These are phyloP conservation scores for Fusarium sp. DNA, from an alignment of 2,329 filamentous ascomycete species.

Conservation along the genomic window DNA sequence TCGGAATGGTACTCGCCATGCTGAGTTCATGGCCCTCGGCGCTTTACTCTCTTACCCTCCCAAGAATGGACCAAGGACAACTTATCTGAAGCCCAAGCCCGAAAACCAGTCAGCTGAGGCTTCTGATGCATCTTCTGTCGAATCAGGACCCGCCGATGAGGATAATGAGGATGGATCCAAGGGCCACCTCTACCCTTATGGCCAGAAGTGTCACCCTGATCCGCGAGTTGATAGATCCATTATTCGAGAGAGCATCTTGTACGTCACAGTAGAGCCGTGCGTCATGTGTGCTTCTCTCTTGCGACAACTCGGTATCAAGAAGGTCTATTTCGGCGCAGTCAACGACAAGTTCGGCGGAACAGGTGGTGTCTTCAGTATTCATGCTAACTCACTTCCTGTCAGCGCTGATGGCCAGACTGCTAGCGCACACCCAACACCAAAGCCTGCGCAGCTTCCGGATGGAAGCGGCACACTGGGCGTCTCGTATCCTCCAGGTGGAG, in stretches of 20 bases:
- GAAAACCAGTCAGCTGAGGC: slow-evolving; percentile 36
- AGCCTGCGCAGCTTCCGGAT: slow-evolving; percentile 51
- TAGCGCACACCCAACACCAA: slow-evolving; percentile 53
- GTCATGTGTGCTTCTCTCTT: slow-evolving; percentile 98
- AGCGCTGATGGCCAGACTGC: slow-evolving; percentile 51
- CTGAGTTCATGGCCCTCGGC: slow-evolving; percentile 89
- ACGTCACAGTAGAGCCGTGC: slow-evolving; percentile 98
- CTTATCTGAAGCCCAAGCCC: slow-evolving; percentile 49
- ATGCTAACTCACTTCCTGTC: slow-evolving; percentile 67
- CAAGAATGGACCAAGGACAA: slow-evolving; percentile 45
- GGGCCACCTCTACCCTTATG: slow-evolving; percentile 69
- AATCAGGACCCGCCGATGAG: slow-evolving; percentile 49
- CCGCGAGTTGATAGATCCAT: slow-evolving; percentile 72
- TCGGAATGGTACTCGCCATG: slow-evolving; percentile 91
- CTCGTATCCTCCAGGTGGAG: slow-evolving; percentile 52
- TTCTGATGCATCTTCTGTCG: slow-evolving; percentile 40
- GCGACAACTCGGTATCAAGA: slow-evolving; percentile 85
- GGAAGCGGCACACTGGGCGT: slow-evolving; percentile 51
- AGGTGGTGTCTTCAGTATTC: slow-evolving; percentile 90
- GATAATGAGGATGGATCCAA: slow-evolving; percentile 65
- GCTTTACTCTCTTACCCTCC: slow-evolving; percentile 60
- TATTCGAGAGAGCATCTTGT: slow-evolving; percentile 79
- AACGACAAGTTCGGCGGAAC: slow-evolving; percentile 98
- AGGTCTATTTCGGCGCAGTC: slow-evolving; percentile 93
- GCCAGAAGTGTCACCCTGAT: slow-evolving; percentile 65